A percentile compares a stretch with the other conserved stretches of the same genome.
Conservation (phyloP, 2,329 filamentous ascomycete species). For the Diplodia scrobiculata region DNA sequence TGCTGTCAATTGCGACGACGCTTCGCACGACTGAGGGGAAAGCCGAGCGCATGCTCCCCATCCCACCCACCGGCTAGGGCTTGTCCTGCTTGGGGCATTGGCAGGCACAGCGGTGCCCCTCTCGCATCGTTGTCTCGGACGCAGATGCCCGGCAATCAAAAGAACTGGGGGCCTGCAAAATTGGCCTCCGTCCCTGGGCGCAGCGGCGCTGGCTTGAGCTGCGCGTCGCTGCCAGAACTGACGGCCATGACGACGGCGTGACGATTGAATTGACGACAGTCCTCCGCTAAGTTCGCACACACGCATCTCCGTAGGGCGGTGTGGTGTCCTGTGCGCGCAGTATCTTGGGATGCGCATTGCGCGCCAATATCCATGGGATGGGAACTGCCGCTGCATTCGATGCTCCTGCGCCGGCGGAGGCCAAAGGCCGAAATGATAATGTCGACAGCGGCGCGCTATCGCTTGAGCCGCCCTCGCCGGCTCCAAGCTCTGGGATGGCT, state of each 20-base stretch:
- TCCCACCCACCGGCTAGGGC: background rate
- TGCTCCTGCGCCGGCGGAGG: background rate
- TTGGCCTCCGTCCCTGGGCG: conserved; percentile 15
- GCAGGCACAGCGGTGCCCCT: background rate
- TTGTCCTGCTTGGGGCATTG: conserved; percentile 1
- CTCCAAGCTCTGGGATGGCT: background rate
- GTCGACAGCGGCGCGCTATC: conserved; percentile 13
- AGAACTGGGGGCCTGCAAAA: conserved; percentile 26
- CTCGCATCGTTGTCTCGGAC: conserved; percentile 16
- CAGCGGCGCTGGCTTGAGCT: conserved; percentile 4
- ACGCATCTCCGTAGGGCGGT: conserved; percentile 18
- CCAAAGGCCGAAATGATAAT: conserved; percentile 10
- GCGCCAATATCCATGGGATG: conserved; percentile 18
- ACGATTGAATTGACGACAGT: conserved; percentile 18
- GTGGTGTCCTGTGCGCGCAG: conserved; percentile 11
- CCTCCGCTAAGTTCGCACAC: background rate
- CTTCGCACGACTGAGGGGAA: background rate
- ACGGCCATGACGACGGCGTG: conserved; percentile 15
- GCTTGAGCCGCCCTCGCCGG: conserved; percentile 13
- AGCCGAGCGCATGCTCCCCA: background rate
- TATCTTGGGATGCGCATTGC: conserved; percentile 14
- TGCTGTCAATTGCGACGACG: background rate
- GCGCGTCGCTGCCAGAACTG: conserved; percentile 2
- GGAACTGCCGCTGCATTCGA: conserved; percentile 14
- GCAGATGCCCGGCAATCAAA: conserved; percentile 20